phyloP scores from a whole-genome alignment of 441 rosid genomes.

The Breynia disticha region DNA sequence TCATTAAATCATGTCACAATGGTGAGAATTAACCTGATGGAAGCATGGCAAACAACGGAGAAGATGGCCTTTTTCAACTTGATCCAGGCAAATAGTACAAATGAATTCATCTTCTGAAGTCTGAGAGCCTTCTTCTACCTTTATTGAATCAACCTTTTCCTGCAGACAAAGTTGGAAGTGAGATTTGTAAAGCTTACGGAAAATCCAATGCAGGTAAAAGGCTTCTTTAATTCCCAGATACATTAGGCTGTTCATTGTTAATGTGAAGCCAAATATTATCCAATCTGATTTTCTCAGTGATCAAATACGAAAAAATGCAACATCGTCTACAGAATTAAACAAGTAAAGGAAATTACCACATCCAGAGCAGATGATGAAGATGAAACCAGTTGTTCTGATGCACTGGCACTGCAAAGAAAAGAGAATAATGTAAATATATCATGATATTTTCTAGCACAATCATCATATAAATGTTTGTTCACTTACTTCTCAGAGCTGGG shows the following conservation, averaged over 20 bases:
- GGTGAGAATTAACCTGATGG: constrained; percentile 60
- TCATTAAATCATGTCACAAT: too few relatives aligned
- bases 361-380: constrained; percentile 29
- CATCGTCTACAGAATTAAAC: background rate
- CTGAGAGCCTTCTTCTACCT: constrained; percentile 29
- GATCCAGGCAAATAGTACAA: constrained; percentile 87
- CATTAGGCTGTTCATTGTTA: background rate
- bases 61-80: constrained; percentile 57
- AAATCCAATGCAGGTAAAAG: background rate
- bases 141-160: constrained; percentile 39
- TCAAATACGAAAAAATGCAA: background rate
- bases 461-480: background rate
- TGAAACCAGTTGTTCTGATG: constrained; percentile 27
- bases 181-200: too few relatives aligned
- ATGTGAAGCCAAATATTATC: background rate
- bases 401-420: constrained; percentile 23
- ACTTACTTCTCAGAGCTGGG: constrained; percentile 47
- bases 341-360: constrained; percentile 29
- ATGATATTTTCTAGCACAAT: background rate
- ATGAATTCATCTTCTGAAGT: constrained; percentile 62
- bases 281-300: too few relatives aligned
- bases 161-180: constrained; percentile 13
- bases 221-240: too few relatives aligned
- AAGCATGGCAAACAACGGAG: constrained; percentile 79
- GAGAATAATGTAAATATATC: constrained; percentile 6